Base-by-base conservation (phyloP, 2,329 filamentous ascomycete genomes). In the Ceratocystis smalleyi region DNA sequence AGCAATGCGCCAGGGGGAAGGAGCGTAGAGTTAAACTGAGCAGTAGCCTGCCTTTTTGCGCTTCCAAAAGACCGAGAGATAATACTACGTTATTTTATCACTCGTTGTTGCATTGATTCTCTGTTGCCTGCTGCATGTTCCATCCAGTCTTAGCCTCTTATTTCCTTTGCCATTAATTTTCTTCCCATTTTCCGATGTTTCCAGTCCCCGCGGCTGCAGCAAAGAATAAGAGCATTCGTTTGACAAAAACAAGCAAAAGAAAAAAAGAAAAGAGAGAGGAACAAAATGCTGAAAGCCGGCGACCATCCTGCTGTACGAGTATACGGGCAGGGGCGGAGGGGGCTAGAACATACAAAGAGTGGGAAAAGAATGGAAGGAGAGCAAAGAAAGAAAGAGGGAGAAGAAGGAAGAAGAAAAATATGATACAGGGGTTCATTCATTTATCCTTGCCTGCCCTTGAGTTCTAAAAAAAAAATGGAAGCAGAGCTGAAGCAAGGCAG, bases 1-100 rank as follows among this genome's bases (percentile, higher is more conserved):
- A 65, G 59, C 24, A 65, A 62, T 65, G 64, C 64, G 62, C 43
- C 61, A n/a, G 59, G 17, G 55, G 59, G 59, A 62, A 65, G 59
- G 64, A 65, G 57, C 47, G 47, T 62, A 40, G 64, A 65, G 47
- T 24, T 51, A 24, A 24, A 5, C 24, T 51, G 47, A 51, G 47
- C 47, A 27, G 22, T 15, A 24, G 47, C 47, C 47, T n/a, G 47
- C 47, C 17, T 51, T 27, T 15, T 2, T 51, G 22, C 15, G 19
- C 19, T 10, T 51, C 24, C n/a, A 19, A 5, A 6, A 12, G 19
- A 24, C 47, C 1, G 8, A 22, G 5, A 40, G 3, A 51, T 51
- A 49, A 49, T 49, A 22, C 24, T 7, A 3, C 15, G 1, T 27
- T 27, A 4, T 51, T 51, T 27, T 51, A 51, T 51, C 5, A 8